Base-by-base conservation (phyloP, 208 protist genomes). In the Naegleria fowleri region DNA sequence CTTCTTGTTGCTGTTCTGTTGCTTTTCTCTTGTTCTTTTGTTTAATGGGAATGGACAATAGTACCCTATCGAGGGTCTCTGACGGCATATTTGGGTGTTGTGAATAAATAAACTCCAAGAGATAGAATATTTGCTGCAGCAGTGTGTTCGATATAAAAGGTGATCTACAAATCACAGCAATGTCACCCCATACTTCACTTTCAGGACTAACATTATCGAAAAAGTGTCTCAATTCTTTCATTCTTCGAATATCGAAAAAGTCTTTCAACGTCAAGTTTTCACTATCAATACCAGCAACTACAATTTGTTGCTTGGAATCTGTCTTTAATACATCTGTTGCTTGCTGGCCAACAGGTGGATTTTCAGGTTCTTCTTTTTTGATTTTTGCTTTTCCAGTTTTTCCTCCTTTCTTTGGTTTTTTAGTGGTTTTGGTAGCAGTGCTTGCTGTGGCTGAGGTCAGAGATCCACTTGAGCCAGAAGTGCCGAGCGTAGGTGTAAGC, bases 1-100 rank as follows among this genome's bases (percentile, higher is more conserved):
- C 7, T 79, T 29, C 16, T 79, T 79, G 25, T 36, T 19, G 67
- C 25, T 75, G 19, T 29, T 36, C 29, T 36, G 29, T 36, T 2
- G 67, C 67, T 9, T 79, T 79, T 79, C 67, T 79, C 67, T 79
- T 79, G n/a, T 79, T 79, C 67, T 79, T 79, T 79, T 79, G 67
- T 33, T 79, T 79, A 25, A 79, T 79, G 29, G 67, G 67, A 6
- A 79, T 36, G 29, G 67, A 4, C 9, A 79, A 29, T 0, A 79
- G 29, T 36, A 79, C 67, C 25, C 36, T 25, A 36, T 79, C 67
- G n/a, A 79, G 6, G 16, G 67, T 0, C 29, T 36, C 16, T 79
- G n/a, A 0, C 29, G 29, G 16, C 29, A 36, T 36, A 36, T 79
- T 79, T 36, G 67, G 16, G 25, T 79, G 67, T 79, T 79, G 67